These are phyloP conservation scores for Elsinoe arachidis DNA, from an alignment of 2,329 filamentous ascomycete genomes.

Conservation along the genomic window DNA sequence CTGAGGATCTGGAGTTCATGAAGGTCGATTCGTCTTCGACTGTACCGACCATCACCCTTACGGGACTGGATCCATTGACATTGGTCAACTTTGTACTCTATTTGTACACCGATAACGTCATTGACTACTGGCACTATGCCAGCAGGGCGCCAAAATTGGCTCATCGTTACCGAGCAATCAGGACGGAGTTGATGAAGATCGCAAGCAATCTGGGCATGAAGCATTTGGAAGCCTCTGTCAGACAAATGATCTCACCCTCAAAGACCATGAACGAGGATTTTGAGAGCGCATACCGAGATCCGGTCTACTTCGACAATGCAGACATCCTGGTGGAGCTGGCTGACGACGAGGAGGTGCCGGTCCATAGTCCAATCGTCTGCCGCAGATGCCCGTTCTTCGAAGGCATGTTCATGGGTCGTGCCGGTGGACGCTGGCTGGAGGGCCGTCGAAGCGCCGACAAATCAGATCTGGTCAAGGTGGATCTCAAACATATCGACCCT, in stretches of 20 bases:
- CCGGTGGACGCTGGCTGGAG: conserved; percentile 74
- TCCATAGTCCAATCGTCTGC: conserved; percentile 73
- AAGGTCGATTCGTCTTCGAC: conserved; percentile 35
- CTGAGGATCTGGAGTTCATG: conserved; percentile 36
- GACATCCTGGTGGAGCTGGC: conserved; percentile 74
- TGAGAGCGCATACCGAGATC: conserved; percentile 57
- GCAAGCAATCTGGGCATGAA: conserved; percentile 61
- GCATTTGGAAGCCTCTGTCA: conserved; percentile 66
- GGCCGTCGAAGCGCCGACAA: conserved; percentile 50
- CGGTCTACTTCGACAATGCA: conserved; percentile 64
- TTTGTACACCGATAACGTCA: conserved; percentile 66
- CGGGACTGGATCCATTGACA: conserved; percentile 65
- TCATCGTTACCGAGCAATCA: conserved; percentile 67
- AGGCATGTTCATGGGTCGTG: conserved; percentile 80
- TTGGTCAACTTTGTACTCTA: conserved; percentile 73
- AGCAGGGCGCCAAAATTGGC: conserved; percentile 56
- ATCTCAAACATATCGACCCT: conserved; percentile 70
- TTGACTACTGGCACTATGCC: conserved; percentile 82
- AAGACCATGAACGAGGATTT: conserved; percentile 62
- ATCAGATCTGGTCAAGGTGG: conserved; percentile 54
- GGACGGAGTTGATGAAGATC: conserved; percentile 80
- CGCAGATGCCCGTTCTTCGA: conserved; percentile 87
- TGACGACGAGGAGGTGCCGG: conserved; percentile 56
- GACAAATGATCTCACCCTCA: conserved; percentile 60
- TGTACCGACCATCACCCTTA: conserved; percentile 58